Percentiles rank a stretch among this genome's conserved stretches.
phyloP scores from a whole-genome alignment of 2,329 filamentous ascomycete species.

The Ceratocystis alfenasii region DNA sequence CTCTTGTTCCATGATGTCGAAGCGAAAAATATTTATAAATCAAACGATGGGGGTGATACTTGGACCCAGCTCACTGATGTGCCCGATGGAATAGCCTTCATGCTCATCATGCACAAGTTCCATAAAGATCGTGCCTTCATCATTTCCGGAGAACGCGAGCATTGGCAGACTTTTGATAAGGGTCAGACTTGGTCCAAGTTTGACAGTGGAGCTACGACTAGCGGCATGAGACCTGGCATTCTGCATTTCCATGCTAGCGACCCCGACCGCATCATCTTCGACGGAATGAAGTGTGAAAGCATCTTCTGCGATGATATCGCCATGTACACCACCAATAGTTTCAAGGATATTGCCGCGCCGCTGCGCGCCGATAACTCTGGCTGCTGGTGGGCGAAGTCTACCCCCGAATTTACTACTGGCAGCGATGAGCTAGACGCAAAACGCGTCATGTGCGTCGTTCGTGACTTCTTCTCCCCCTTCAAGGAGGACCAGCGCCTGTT shows the following conservation, averaged over 20 bases:
- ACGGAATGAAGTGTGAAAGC: slow-evolving; percentile 56
- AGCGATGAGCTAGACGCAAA: slow-evolving; percentile 52
- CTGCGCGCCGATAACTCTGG: slow-evolving; percentile 58
- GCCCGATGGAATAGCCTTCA: slow-evolving; percentile 47
- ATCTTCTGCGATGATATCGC: slow-evolving; percentile 52
- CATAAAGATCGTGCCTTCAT: slow-evolving; percentile 71
- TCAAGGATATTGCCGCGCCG: slow-evolving; percentile 52
- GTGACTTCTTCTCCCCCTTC: slow-evolving; percentile 57
- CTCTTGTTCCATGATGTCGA: slow-evolving; percentile 60
- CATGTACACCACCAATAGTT: slow-evolving; percentile 75
- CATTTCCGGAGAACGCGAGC: slow-evolving; percentile 53
- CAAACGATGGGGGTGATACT: slow-evolving; percentile 63
- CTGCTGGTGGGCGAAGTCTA: slow-evolving; percentile 79
- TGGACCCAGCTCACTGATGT: slow-evolving; percentile 60
- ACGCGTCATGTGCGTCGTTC: slow-evolving; percentile 69
- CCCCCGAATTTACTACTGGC: slow-evolving; percentile 59
- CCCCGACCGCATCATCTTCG: slow-evolving; percentile 74
- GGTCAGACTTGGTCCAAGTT: slow-evolving; percentile 75
- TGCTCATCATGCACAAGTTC: slow-evolving; percentile 65
- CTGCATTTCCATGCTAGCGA: slow-evolving; percentile 76
- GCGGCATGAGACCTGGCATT: slow-evolving; percentile 37
- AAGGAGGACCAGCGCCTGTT: slow-evolving; percentile 65
- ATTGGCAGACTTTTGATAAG: slow-evolving; percentile 74
- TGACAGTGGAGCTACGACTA: slow-evolving; percentile 46
- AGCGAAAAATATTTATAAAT: slow-evolving; percentile 59